Evolutionary conservation across 441 rosid genomes (phyloP).

Genomic region (Adansonia madagascariensis): DNA sequence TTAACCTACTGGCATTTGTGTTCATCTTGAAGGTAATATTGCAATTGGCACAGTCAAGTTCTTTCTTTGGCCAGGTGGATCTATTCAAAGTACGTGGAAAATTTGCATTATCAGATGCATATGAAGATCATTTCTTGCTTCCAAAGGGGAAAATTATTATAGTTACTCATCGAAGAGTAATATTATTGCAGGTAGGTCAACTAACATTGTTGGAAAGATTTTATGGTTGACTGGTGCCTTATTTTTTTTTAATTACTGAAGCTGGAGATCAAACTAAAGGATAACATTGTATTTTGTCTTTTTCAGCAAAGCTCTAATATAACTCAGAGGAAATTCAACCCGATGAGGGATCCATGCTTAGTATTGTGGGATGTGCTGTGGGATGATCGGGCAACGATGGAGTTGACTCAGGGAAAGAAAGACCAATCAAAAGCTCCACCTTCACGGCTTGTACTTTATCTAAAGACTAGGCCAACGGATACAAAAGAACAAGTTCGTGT

Average conservation of each 20-base stretch:
- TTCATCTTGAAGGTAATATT: constrained; percentile 70
- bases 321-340: constrained; percentile 86
- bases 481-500: constrained; percentile 69
- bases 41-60: constrained; percentile 97
- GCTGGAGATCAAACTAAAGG: background rate
- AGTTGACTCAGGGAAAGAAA: constrained; percentile 84
- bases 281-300: constrained; percentile 18
- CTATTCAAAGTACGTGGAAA: constrained; percentile 94
- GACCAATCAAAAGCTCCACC: constrained; percentile 72
- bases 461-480: constrained; percentile 59
- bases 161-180: constrained; percentile 86
- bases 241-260: background rate
- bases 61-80: constrained; percentile 96
- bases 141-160: constrained; percentile 77
- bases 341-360: constrained; percentile 92
- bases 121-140: constrained; percentile 89
- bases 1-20: constrained; percentile 24
- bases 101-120: constrained; percentile 94
- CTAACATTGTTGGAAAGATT: constrained; percentile 19
- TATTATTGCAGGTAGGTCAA: constrained; percentile 82
- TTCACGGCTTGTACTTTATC: constrained; percentile 68
- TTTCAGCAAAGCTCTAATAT: constrained; percentile 88
- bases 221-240: constrained; percentile 8
- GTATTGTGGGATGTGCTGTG: constrained; percentile 78
- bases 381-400: constrained; percentile 84